Evolutionary conservation across 2,329 filamentous ascomycete genomes (phyloP), one percentile per base, ranked within the genome.

Genomic region (Scedosporium dehoogii): DNA sequence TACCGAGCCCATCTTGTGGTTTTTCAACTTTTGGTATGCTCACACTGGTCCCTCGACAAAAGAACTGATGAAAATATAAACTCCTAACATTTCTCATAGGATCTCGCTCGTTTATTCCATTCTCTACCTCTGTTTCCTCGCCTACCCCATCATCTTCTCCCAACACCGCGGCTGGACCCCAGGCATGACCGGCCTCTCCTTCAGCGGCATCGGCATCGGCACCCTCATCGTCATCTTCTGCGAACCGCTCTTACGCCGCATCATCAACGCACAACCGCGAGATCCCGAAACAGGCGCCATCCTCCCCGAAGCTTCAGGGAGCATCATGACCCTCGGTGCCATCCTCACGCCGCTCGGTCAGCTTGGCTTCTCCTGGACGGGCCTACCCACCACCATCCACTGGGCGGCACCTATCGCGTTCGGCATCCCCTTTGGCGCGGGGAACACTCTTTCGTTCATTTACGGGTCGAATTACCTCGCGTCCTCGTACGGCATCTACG

Each of bases 361-460:
- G 73, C 82, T 97, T 25, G 88, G 87, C 72, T 97, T 97, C 70
- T 85, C 90, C 0, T 96, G 91, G 91, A 96, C 92, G 0, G 92
- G 87, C 64, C 84, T 91, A 0, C 92, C 92, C 0, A 76, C 75
- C 0, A 82, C 84, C 4, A 90, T 96, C 38, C 92, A 91, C 71
- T 96, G 90, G 88, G 85, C 91, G n/a, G 79, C 85, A 21, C 88
- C 90, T 1, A 87, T 96, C 58, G 77, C 90, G 0, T 90, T 90
- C 1, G 90, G 91, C 0, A 82, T 96, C 5, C 88, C 88, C 0
- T 96, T 94, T 68, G 90, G 90, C 9, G 80, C 83, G 0, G 91
- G 91, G 0, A 94, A 93, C 68, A 86, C 84, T 7, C 80, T 86
- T 2, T 85, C 90, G 44, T 96, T 96, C 75, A 92, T 96, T 69